Conservation (phyloP, 2,329 filamentous ascomycete species). For the Paracoccidioides lutzii region DNA sequence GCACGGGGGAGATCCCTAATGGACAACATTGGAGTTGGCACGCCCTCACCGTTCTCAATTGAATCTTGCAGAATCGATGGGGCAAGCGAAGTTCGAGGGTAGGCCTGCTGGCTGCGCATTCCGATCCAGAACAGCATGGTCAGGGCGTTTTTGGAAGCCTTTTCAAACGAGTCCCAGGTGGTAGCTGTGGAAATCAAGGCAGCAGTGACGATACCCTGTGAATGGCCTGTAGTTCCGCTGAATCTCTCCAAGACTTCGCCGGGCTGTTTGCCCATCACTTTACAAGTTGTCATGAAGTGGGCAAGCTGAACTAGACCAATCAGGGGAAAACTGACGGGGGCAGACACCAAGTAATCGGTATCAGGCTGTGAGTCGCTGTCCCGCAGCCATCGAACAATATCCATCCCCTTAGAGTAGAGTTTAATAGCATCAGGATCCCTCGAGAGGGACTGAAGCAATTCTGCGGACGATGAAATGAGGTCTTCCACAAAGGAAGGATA, state of each 20-base stretch:
- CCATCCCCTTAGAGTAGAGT: conserved; percentile 92
- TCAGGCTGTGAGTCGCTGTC: conserved; percentile 83
- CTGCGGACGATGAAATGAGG: conserved; percentile 65
- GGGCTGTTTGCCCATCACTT: conserved; percentile 76
- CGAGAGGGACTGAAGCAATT: conserved; percentile 74
- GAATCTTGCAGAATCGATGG: conserved; percentile 87
- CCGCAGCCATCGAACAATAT: conserved; percentile 87
- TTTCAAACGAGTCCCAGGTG: conserved; percentile 84
- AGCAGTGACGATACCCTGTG: conserved; percentile 88
- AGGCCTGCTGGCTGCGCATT: conserved; percentile 90
- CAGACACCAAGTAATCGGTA: conserved; percentile 84
- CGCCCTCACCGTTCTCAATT: conserved; percentile 85
- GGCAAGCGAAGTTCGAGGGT: conserved; percentile 85
- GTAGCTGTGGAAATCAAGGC: conserved; percentile 81
- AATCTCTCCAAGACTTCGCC: conserved; percentile 76
- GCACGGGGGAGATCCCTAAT: conserved; percentile 81
- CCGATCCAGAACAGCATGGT: conserved; percentile 98
- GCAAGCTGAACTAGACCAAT: conserved; percentile 93
- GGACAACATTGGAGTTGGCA: conserved; percentile 92
- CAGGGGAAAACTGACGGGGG: conserved; percentile 87
- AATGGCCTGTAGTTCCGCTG: conserved; percentile 85
- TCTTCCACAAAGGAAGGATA: conserved; percentile 86
- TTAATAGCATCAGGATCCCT: conserved; percentile 80
- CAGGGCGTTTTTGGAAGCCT: conserved; percentile 64
- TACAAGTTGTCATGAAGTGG: conserved; percentile 90